Conservation (phyloP, 805 yeast species). For the Komagataella pastoris region DNA sequence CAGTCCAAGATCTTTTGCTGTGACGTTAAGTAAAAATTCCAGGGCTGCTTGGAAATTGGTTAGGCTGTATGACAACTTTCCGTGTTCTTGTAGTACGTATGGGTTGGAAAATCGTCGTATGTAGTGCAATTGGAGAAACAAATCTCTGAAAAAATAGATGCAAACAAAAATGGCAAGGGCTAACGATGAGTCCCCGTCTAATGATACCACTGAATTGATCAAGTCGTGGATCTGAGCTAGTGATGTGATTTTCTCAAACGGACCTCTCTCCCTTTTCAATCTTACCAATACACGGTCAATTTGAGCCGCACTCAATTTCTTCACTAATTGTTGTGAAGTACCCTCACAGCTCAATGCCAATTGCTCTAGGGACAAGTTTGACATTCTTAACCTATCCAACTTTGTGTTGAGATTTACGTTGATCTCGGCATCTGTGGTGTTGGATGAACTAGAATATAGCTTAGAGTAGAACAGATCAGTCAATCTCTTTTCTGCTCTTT, state of each 20-base stretch:
- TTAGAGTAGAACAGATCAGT: slow-evolving; percentile 20
- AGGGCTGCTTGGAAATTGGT: slow-evolving; percentile 23
- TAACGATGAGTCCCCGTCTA: slow-evolving; percentile 3
- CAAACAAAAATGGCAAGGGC: not conserved
- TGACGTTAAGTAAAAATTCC: slow-evolving; percentile 19
- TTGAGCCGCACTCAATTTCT: slow-evolving; percentile 8
- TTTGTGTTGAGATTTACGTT: slow-evolving; percentile 14
- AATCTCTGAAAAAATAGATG: slow-evolving; percentile 6
- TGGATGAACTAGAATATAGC: slow-evolving; percentile 17
- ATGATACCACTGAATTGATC: slow-evolving; percentile 12
- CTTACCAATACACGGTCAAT: slow-evolving; percentile 17
- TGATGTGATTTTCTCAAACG: slow-evolving; percentile 19
- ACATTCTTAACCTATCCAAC: slow-evolving; percentile 11
- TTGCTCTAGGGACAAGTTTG: slow-evolving; percentile 11
- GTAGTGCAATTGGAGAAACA: slow-evolving; percentile 17
- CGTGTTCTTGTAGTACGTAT: slow-evolving; percentile 14
- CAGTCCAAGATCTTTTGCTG: slow-evolving; percentile 12
- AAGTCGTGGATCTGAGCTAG: slow-evolving; percentile 16
- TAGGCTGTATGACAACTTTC: slow-evolving; percentile 18
- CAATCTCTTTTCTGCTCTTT: slow-evolving; percentile 16
- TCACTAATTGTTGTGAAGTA: slow-evolving; percentile 11
- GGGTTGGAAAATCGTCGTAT: slow-evolving; percentile 19
- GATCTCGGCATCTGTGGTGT: slow-evolving; percentile 16
- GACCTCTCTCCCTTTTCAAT: slow-evolving; percentile 18
- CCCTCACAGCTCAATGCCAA: slow-evolving; percentile 16